These are phyloP conservation scores for Cymbopogon citratus DNA, from an alignment of 176 grass and related monocot species.

Conservation along the genomic window DNA sequence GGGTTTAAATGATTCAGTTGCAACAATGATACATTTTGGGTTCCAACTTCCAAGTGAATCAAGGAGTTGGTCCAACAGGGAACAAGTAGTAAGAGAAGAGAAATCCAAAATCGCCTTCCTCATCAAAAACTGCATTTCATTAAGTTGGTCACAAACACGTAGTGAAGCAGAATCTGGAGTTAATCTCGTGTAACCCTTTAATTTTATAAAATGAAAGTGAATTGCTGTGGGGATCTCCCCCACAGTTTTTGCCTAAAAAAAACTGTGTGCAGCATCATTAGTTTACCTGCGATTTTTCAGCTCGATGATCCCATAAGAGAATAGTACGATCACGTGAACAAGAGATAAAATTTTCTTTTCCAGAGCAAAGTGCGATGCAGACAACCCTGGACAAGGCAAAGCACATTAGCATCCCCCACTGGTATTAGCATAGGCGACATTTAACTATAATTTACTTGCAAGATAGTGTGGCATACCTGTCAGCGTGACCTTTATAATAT, in stretches of 20 bases:
- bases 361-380: constrained; percentile 70
- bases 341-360: constrained; percentile 72
- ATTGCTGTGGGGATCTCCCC: too few relatives aligned
- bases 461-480: constrained; percentile 45
- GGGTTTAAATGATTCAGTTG: background rate
- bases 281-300: constrained; percentile 81
- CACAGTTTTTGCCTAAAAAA: too few relatives aligned
- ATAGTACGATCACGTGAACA: constrained; percentile 83
- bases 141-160: background rate
- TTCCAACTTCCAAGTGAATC: background rate
- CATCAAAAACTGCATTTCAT: background rate
- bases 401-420: constrained; percentile 9
- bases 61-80: background rate
- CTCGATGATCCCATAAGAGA: constrained; percentile 82
- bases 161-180: background rate
- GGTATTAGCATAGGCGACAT: constrained; percentile 1
- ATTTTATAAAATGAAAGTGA: too few relatives aligned
- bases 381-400: constrained; percentile 65
- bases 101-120: background rate
- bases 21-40: background rate
- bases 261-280: constrained; percentile 14
- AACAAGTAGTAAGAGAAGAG: background rate
- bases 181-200: background rate
- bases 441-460: background rate
- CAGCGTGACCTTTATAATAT: constrained; percentile 96